Percentiles rank a stretch among this genome's conserved stretches.
phyloP scores from a whole-genome alignment of 1,284 basidiomycete genomes.

The Wallemia hederae region DNA sequence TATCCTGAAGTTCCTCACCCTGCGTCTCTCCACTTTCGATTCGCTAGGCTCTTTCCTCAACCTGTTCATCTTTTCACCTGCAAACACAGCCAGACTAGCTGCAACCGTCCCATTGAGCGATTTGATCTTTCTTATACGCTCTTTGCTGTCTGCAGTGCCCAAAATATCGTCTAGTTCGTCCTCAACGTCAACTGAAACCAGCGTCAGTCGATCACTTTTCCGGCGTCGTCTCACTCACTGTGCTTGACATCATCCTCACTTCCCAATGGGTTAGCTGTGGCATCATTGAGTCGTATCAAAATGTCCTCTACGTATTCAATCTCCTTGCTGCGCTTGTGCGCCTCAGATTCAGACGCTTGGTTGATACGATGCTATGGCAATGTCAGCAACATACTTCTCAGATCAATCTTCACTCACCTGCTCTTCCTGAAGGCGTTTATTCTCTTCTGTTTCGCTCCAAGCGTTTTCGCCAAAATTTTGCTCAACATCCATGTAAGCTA shows the following conservation, averaged over 20 bases:
- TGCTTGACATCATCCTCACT: background rate
- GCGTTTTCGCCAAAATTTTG: background rate
- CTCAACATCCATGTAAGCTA: constrained; percentile 13
- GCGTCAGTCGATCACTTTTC: background rate
- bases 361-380: background rate
- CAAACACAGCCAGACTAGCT: background rate
- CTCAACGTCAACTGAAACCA: background rate
- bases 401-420: background rate
- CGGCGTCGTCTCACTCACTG: background rate
- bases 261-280: background rate
- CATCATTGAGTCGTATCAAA: background rate
- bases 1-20: background rate
- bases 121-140: background rate
- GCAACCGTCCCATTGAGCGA: background rate
- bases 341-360: background rate
- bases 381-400: background rate
- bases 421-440: background rate
- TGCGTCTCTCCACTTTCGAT: background rate
- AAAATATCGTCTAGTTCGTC: background rate
- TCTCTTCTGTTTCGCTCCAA: background rate
- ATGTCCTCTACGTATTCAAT: background rate
- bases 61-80: background rate
- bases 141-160: background rate
- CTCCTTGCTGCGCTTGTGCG: background rate
- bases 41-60: background rate